These are phyloP conservation scores for Caryopteris hybrid DNA, from an alignment of 305 asterid species.

Conservation along the genomic window DNA sequence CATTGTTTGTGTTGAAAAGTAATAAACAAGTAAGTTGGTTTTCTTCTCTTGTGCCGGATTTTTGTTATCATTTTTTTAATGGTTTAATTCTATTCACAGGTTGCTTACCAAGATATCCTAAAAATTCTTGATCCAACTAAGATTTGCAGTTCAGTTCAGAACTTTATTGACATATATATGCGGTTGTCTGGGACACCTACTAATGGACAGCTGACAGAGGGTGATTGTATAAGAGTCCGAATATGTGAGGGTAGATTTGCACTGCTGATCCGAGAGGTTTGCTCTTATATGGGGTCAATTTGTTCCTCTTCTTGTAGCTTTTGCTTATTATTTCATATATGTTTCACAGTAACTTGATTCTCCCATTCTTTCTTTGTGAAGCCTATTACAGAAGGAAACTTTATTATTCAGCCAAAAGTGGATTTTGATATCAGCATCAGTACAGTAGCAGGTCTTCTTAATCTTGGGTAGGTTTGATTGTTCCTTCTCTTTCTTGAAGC, in stretches of 20 bases:
- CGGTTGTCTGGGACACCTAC: constrained; percentile 71
- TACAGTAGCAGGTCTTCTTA: constrained; percentile 97
- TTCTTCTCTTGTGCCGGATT: constrained; percentile 11
- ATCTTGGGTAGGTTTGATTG: constrained; percentile 72
- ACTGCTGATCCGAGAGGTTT: constrained; percentile 89
- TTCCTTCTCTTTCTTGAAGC: neutral
- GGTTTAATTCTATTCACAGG: constrained; percentile 42
- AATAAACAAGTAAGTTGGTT: constrained; percentile 65
- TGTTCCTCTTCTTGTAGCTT: constrained; percentile 11
- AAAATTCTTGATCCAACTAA: constrained; percentile 87
- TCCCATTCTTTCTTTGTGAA: constrained; percentile 28
- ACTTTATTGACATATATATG: constrained; percentile 80
- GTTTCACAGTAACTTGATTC: constrained; percentile 18
- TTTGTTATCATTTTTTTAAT: constrained; percentile 13
- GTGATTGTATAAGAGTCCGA: constrained; percentile 92
- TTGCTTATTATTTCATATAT: neutral
- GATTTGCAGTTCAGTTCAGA: constrained; percentile 94
- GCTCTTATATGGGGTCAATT: constrained; percentile 12
- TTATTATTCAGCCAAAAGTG: constrained; percentile 95
- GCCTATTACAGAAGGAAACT: constrained; percentile 97
- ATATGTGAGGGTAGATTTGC: constrained; percentile 99
- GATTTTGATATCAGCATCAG: constrained; percentile 98
- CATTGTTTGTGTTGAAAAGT: constrained; percentile 90
- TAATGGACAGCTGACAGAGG: constrained; percentile 79
- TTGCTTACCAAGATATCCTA: constrained; percentile 86